phyloP scores from a whole-genome alignment of 768 basidiomycete species.

The Leccinum subtestaceum region DNA sequence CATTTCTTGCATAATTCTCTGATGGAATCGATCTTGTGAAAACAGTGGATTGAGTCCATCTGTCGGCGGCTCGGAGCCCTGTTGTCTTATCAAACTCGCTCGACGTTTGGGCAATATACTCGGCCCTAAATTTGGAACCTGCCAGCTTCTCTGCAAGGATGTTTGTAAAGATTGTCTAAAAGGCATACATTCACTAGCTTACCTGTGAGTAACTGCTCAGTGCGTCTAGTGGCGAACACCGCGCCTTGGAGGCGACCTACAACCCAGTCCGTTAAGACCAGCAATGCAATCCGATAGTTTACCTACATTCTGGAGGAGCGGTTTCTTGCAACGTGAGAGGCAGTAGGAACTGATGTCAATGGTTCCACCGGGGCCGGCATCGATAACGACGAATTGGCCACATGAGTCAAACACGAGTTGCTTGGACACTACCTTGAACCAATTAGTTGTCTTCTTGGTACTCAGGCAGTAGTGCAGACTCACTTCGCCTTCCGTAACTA shows the following conservation, averaged over 20 bases:
- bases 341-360: constrained; percentile 57
- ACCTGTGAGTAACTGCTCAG: constrained; percentile 40
- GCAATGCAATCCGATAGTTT: background rate
- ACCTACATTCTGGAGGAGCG: constrained; percentile 43
- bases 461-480: constrained; percentile 48
- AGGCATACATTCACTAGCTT: background rate
- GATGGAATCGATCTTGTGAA: too few relatives aligned
- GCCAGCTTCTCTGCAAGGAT: constrained; percentile 35
- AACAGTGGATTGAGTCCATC: too few relatives aligned
- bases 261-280: background rate
- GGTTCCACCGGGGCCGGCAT: constrained; percentile 59
- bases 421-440: constrained; percentile 22
- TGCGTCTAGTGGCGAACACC: constrained; percentile 47
- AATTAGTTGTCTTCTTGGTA: constrained; percentile 31
- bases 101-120: constrained; percentile 41
- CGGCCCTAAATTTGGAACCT: constrained; percentile 39
- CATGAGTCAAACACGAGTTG: constrained; percentile 26
- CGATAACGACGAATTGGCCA: constrained; percentile 36
- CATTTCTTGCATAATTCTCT: too few relatives aligned
- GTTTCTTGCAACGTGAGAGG: constrained; percentile 45
- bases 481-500: constrained; percentile 52
- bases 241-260: constrained; percentile 50
- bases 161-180: background rate
- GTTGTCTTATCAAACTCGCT: constrained; percentile 46
- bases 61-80: constrained; percentile 28